phyloP scores from a whole-genome alignment of 331 rosid genomes.

The Malus hybrid region DNA sequence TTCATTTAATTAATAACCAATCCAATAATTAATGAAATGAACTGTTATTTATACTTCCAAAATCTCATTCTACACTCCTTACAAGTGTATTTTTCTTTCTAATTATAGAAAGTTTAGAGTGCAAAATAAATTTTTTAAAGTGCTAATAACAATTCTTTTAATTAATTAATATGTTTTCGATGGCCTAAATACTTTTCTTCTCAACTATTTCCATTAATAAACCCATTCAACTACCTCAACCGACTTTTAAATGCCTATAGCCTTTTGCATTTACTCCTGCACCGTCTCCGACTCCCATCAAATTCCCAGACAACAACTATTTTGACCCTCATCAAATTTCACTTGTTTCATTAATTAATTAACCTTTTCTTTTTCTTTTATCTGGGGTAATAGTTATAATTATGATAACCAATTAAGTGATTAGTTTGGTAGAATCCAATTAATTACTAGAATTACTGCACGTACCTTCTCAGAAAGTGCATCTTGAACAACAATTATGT shows the following conservation, averaged over 20 bases:
- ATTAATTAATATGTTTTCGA: background rate
- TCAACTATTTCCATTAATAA: background rate
- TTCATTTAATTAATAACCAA: too few species aligned
- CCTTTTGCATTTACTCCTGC: conserved; percentile 32
- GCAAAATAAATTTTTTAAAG: too few species aligned
- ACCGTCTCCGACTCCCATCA: background rate
- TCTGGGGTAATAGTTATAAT: background rate
- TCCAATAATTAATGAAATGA: too few species aligned
- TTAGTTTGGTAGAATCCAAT: background rate
- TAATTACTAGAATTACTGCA: background rate
- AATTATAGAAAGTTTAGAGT: too few species aligned
- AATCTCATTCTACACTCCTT: too few species aligned
- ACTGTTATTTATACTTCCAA: too few species aligned
- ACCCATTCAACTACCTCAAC: conserved; percentile 18
- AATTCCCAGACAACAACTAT: background rate
- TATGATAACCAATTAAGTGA: background rate
- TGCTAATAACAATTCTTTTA: background rate
- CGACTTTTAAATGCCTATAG: conserved; percentile 37
- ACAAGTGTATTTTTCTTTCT: too few species aligned
- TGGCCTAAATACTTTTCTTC: background rate
- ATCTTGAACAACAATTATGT: conserved; percentile 83
- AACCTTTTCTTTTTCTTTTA: background rate
- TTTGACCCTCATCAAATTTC: background rate
- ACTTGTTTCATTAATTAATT: background rate
- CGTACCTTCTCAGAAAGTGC: conserved; percentile 94